phyloP scores from a whole-genome alignment of 2,329 filamentous ascomycete genomes.

The Zymoseptoria pseudotritici region DNA sequence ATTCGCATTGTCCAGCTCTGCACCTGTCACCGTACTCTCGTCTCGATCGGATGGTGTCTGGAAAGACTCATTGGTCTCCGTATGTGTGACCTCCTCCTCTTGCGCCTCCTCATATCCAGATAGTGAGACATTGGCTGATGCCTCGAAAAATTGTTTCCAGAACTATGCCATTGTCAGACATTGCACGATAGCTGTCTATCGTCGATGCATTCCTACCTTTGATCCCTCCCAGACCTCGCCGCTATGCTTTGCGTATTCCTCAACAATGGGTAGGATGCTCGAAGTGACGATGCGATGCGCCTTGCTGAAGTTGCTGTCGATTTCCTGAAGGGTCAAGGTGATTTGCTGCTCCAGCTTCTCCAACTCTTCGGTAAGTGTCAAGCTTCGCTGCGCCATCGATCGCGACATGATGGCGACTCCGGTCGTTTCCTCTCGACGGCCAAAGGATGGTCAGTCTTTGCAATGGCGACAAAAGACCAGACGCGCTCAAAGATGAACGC shows the following conservation, averaged over 20 bases:
- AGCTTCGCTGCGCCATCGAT: constrained; percentile 43
- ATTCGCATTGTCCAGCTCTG: constrained; percentile 11
- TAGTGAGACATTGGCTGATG: constrained; percentile 91
- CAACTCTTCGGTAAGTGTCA: constrained; percentile 88
- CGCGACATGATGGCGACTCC: constrained; percentile 6
- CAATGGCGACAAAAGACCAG: neutral
- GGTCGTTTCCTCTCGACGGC: neutral
- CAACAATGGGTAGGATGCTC: constrained; percentile 85
- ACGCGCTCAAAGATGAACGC: neutral
- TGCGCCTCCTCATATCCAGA: constrained; percentile 85
- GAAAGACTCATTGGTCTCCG: constrained; percentile 24
- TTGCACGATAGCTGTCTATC: neutral
- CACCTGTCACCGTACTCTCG: constrained; percentile 29
- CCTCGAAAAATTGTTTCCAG: constrained; percentile 99
- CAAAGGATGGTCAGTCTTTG: neutral
- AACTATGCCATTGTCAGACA: constrained; percentile 51
- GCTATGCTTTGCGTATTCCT: constrained; percentile 91
- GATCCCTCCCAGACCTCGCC: constrained; percentile 93
- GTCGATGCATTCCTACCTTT: constrained; percentile 53
- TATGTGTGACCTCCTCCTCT: constrained; percentile 48
- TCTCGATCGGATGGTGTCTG: constrained; percentile 24
- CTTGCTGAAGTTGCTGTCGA: constrained; percentile 96
- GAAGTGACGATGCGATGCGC: constrained; percentile 93
- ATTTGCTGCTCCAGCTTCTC: constrained; percentile 96
- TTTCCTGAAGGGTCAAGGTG: constrained; percentile 93